These are phyloP conservation scores for Polychytrium aggregatum DNA, from an alignment of 192 early-diverging fungal genomes.

Conservation along the genomic window DNA sequence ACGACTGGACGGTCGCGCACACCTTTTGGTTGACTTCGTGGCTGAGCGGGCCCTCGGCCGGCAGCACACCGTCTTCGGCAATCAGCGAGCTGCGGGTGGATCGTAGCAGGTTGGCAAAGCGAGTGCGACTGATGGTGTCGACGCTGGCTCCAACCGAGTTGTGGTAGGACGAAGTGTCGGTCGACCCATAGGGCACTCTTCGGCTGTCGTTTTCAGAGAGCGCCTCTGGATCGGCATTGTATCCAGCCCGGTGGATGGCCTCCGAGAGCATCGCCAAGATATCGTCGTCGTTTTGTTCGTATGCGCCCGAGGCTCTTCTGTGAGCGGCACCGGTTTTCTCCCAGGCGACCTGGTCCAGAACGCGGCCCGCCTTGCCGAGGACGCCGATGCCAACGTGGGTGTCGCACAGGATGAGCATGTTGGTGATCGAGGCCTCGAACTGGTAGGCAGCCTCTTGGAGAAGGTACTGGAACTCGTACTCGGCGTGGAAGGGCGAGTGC, in stretches of 20 bases:
- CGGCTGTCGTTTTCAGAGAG: too few species aligned
- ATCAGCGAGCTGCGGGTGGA: too few species aligned
- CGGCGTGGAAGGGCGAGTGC: constrained; percentile 5
- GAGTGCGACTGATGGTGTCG: too few species aligned
- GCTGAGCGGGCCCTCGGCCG: too few species aligned
- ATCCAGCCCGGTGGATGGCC: too few species aligned
- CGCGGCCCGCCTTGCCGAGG: constrained; percentile 18
- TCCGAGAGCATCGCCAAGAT: constrained; percentile 11
- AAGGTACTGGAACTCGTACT: constrained; percentile 18
- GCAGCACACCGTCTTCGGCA: too few species aligned
- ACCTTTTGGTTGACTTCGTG: constrained; percentile 16
- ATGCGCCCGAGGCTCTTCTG: background rate
- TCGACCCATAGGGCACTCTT: too few species aligned
- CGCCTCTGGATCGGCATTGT: too few species aligned
- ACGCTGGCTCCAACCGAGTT: too few species aligned
- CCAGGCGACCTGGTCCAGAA: constrained; percentile 6
- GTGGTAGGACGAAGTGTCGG: too few species aligned
- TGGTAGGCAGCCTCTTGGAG: constrained; percentile 25
- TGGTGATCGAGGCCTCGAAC: constrained; percentile 16
- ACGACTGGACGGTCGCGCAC: constrained; percentile 6
- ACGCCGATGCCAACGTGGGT: constrained; percentile 19
- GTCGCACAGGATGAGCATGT: constrained; percentile 24
- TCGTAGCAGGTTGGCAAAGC: too few species aligned
- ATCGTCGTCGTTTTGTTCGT: constrained; percentile 5
- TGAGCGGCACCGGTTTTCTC: background rate